phyloP scores from a whole-genome alignment of 2,329 filamentous ascomycete genomes.

The Botrytis fabae region DNA sequence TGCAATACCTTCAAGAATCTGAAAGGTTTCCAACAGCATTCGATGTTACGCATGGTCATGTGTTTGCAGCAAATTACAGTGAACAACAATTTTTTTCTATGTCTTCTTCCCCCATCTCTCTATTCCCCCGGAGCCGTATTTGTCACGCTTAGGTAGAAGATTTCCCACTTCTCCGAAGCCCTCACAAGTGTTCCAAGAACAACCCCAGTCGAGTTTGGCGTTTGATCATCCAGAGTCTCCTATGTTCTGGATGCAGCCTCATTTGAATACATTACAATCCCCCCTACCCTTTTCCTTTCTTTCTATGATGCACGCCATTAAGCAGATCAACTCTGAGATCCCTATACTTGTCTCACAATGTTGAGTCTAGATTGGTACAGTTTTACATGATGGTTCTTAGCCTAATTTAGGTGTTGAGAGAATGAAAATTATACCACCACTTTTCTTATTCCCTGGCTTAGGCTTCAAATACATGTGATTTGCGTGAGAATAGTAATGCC shows the following conservation, averaged over 20 bases:
- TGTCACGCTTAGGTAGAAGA: conserved; percentile 37
- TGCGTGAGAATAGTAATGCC: background rate
- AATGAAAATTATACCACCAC: background rate
- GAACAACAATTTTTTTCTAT: background rate
- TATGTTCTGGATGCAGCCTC: conserved; percentile 15
- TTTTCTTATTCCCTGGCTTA: background rate
- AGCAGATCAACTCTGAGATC: background rate
- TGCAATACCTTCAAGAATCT: conserved; percentile 39
- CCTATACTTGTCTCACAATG: background rate
- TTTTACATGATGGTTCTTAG: too few relatives aligned
- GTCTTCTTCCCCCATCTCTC: background rate
- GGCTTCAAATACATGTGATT: background rate
- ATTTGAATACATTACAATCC: conserved; percentile 6
- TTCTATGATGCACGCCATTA: background rate
- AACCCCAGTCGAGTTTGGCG: conserved; percentile 18
- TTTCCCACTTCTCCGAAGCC: conserved; percentile 35
- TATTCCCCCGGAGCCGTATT: conserved; percentile 32
- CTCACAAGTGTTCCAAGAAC: conserved; percentile 38
- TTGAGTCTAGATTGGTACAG: too few relatives aligned
- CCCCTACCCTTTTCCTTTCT: too few relatives aligned
- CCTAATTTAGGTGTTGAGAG: background rate
- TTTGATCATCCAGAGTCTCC: conserved; percentile 14
- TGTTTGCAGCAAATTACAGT: conserved; percentile 13
- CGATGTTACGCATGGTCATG: background rate
- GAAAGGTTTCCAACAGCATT: conserved; percentile 25